phyloP scores from a whole-genome alignment of 2,329 filamentous ascomycete species.

The Monilinia aucupariae region DNA sequence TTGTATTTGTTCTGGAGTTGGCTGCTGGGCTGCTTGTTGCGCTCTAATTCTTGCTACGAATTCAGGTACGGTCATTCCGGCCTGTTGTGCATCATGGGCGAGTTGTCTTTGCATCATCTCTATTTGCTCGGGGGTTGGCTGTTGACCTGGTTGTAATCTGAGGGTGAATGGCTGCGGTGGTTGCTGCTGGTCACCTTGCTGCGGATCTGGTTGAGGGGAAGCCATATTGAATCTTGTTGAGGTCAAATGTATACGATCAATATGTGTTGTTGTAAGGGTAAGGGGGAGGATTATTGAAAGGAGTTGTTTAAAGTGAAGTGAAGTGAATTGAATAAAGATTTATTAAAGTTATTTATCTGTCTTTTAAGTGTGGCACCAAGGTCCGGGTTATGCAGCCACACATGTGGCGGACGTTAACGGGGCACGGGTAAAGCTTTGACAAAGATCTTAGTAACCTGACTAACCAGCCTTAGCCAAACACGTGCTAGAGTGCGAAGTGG shows the following conservation, averaged over 20 bases:
- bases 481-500: too few species aligned
- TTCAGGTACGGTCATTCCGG: constrained; percentile 77
- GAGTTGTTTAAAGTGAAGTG: constrained; percentile 13
- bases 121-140: constrained; percentile 79
- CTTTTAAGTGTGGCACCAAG: not conserved
- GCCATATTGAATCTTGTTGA: not conserved
- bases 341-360: constrained; percentile 9
- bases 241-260: not conserved
- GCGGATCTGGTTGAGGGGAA: constrained; percentile 2
- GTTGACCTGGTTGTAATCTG: constrained; percentile 30
- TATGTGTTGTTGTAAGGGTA: not conserved
- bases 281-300: not conserved
- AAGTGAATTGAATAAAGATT: constrained; percentile 14
- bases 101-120: constrained; percentile 77
- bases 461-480: too few species aligned
- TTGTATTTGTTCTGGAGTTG: constrained; percentile 78
- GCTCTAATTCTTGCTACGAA: constrained; percentile 67
- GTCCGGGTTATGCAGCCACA: not conserved
- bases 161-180: constrained; percentile 7
- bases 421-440: not conserved
- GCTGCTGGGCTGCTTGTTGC: constrained; percentile 46
- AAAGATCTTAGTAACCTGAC: not conserved
- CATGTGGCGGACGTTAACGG: not conserved
- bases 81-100: constrained; percentile 73
- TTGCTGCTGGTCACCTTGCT: not conserved